Evolutionary conservation across 2,329 filamentous ascomycete genomes (phyloP), one percentile per base, ranked within the genome.

Genomic region (Ophiostoma sp.): DNA sequence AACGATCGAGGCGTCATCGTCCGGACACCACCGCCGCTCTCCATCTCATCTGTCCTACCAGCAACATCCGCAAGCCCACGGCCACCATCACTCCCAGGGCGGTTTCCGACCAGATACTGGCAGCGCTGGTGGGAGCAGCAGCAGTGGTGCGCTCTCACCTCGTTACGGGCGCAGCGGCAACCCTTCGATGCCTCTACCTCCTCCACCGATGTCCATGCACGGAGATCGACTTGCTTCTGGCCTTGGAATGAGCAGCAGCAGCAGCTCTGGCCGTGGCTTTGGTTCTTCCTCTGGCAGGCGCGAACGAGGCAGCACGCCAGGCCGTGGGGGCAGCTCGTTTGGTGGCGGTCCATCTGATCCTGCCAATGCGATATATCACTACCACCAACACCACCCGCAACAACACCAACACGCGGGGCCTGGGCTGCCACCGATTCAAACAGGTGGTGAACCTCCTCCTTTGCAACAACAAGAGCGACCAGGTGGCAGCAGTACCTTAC

Each of bases 351-450:
- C 61, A 2, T 68, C 71, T 12, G 75, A 75, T 36, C 72, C 74
- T 4, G 61, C 57, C 15, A 74, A 73, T 52, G 31, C 61, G 15
- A 71, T 72, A 72, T 75, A 75, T 73, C 80, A 84, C 74, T 79
- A 82, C 74, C 78, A 73, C 50, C 71, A 59, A 17, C 73, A 59
- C 19, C 73, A 80, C 77, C 75, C 80, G 79, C 64, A 77, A 77
- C 75, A 63, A 6, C 69, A 74, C 8, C 48, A 59, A 15, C 75
- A 72, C 7, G 73, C 80, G 15, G 83, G 83, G 4, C 84, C 83
- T 15, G 84, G 83, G 7, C 82, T 88, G 59, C 85, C 87, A 5
- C 87, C 87, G n/a, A 88, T 89, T 57, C 87, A 88, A 72, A 81
- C 81, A 61, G 74, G 72, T 2, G 70, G 64, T 11, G 52, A 33